A percentile compares a stretch with the other conserved stretches of the same genome.
Conservation (phyloP, 805 yeast genomes). For the Pichia cephalocereana region DNA sequence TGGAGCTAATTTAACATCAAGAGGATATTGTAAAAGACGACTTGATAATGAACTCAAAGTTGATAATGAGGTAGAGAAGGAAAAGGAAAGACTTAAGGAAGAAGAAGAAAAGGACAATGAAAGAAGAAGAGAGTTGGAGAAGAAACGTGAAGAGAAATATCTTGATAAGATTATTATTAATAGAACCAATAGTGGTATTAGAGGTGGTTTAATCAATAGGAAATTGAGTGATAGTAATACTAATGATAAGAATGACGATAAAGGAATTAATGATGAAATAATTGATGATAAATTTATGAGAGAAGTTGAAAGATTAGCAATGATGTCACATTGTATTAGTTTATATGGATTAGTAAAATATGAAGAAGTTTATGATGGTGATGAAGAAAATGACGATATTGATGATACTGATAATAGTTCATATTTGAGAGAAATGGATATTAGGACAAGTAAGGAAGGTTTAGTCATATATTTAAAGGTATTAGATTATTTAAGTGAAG, state of each 20-base stretch:
- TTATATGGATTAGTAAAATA: slow-evolving; percentile 88
- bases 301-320: slow-evolving; percentile 65
- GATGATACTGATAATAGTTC: slow-evolving; percentile 38
- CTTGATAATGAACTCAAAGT: too few species aligned
- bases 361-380: slow-evolving; percentile 68
- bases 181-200: neutral
- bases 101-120: neutral
- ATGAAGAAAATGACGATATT: neutral
- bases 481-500: slow-evolving; percentile 69
- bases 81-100: neutral
- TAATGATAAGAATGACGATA: neutral
- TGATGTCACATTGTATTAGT: slow-evolving; percentile 84
- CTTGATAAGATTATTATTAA: neutral
- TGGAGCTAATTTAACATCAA: slow-evolving; percentile 31
- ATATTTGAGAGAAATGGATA: slow-evolving; percentile 22
- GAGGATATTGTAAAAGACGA: neutral
- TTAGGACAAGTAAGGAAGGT: slow-evolving; percentile 74
- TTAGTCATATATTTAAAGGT: slow-evolving; percentile 78
- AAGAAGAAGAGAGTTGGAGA: too few species aligned
- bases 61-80: too few species aligned
- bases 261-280: neutral
- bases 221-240: neutral
- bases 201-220: neutral
- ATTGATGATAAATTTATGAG: slow-evolving; percentile 31
- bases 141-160: neutral